Conservation (phyloP, 1,284 basidiomycete species). For the Irpex sp. region DNA sequence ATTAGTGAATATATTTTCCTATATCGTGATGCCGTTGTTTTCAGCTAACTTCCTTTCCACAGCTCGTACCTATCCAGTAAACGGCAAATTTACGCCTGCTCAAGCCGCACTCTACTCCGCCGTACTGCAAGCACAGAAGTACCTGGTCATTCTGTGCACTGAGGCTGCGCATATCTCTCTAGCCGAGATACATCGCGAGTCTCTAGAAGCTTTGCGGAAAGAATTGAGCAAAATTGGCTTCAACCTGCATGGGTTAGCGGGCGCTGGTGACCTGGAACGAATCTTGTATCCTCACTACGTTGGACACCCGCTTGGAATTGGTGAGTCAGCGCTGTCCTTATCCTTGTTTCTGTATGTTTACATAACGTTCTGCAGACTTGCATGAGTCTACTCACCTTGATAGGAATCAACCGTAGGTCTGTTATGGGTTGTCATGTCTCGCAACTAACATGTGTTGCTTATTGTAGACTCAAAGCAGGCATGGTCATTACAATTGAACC, state of each 20-base stretch:
- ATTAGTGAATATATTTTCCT: conserved; percentile 60
- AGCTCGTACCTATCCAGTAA: conserved; percentile 89
- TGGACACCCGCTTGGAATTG: conserved; percentile 83
- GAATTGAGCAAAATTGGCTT: conserved; percentile 88
- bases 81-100: conserved; percentile 74
- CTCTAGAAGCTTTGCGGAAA: conserved; percentile 63
- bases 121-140: conserved; percentile 75
- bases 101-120: conserved; percentile 90
- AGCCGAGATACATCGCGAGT: conserved; percentile 78
- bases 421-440: conserved; percentile 6
- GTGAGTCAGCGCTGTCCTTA: conserved; percentile 34
- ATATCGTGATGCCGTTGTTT: too few relatives aligned
- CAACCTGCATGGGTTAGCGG: conserved; percentile 35
- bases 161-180: conserved; percentile 55
- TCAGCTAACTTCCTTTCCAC: conserved; percentile 10
- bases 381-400: conserved; percentile 69
- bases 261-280: conserved; percentile 64
- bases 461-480: conserved; percentile 60
- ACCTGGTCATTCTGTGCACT: conserved; percentile 59
- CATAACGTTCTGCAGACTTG: conserved; percentile 50
- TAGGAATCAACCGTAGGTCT: conserved; percentile 35
- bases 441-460: conserved; percentile 13
- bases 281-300: conserved; percentile 85
- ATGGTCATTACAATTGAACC: conserved; percentile 90
- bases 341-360: not conserved